A percentile compares a stretch with the other conserved stretches of the same genome.
Evolutionary conservation across 139 green algal species (phyloP).

Genomic region (Tetraselmis chui): DNA sequence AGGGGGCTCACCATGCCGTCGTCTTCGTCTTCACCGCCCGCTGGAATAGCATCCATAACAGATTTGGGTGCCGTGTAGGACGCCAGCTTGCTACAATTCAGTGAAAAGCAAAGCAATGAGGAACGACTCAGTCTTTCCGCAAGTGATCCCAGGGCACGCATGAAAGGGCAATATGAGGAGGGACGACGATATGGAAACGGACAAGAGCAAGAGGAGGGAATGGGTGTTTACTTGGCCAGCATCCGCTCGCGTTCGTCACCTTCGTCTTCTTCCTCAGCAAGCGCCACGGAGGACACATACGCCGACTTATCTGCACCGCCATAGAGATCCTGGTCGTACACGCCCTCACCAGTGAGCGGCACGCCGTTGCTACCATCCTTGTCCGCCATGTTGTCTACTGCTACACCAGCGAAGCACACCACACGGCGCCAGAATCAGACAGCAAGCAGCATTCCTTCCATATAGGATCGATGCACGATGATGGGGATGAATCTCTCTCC

Average conservation of each 20-base stretch:
- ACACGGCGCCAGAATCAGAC: too few species aligned
- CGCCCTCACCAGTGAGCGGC: conserved; percentile 21
- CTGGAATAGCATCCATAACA: conserved; percentile 51
- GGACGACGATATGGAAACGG: too few species aligned
- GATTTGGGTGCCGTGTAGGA: conserved; percentile 70
- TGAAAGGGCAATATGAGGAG: too few species aligned
- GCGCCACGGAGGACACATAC: conserved; percentile 38
- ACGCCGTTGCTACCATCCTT: conserved; percentile 19
- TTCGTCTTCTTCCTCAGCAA: conserved; percentile 39
- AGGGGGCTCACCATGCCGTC: conserved; percentile 17
- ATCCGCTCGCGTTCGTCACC: conserved; percentile 39
- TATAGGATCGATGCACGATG: too few species aligned
- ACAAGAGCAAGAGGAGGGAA: too few species aligned
- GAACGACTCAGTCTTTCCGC: too few species aligned
- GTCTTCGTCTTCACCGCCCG: conserved; percentile 28
- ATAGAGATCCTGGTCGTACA: conserved; percentile 42
- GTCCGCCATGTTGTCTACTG: not conserved
- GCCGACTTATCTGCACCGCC: conserved; percentile 23
- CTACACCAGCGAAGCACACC: too few species aligned
- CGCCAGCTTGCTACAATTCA: conserved; percentile 63
- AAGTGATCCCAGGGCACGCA: too few species aligned
- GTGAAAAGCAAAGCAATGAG: too few species aligned
- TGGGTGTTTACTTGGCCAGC: conserved; percentile 26
- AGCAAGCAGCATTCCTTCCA: too few species aligned
- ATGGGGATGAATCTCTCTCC: too few species aligned